phyloP scores from a whole-genome alignment of 805 yeast species.

The Pichia sporocuriosa region DNA sequence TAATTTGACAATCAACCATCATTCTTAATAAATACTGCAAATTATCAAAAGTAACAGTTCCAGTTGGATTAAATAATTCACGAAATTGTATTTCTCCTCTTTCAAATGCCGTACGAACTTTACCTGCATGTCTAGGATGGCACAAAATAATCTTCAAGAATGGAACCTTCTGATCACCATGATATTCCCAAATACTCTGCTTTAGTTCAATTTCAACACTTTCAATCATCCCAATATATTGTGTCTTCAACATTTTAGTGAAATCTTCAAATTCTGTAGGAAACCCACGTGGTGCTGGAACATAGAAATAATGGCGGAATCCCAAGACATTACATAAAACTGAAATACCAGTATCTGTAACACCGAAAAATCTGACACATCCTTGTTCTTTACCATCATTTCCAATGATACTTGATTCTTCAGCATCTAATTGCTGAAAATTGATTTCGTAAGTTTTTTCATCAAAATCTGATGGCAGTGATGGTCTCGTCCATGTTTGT shows the following conservation, averaged over 20 bases:
- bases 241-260: slow-evolving; percentile 37
- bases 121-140: slow-evolving; percentile 60
- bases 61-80: slow-evolving; percentile 51
- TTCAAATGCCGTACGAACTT: slow-evolving; percentile 75
- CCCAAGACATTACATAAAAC: slow-evolving; percentile 87
- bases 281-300: slow-evolving; percentile 83
- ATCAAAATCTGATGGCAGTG: slow-evolving; percentile 42
- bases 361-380: slow-evolving; percentile 83
- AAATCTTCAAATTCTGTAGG: slow-evolving; percentile 46
- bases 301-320: slow-evolving; percentile 83
- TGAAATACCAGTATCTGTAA: slow-evolving; percentile 81
- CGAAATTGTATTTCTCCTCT: slow-evolving; percentile 66
- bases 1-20: slow-evolving; percentile 87
- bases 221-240: slow-evolving; percentile 52
- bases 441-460: slow-evolving; percentile 46
- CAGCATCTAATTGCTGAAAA: slow-evolving; percentile 94
- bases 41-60: slow-evolving; percentile 78
- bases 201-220: slow-evolving; percentile 56
- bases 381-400: slow-evolving; percentile 41
- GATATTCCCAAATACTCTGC: slow-evolving; percentile 92
- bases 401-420: slow-evolving; percentile 50
- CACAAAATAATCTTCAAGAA: slow-evolving; percentile 68
- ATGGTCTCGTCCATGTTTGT: slow-evolving; percentile 47
- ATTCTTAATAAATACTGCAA: slow-evolving; percentile 77
- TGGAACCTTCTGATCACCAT: slow-evolving; percentile 69